Conservation (phyloP, 495 filamentous ascomycete genomes). For the Trichoderma erinaceum region DNA sequence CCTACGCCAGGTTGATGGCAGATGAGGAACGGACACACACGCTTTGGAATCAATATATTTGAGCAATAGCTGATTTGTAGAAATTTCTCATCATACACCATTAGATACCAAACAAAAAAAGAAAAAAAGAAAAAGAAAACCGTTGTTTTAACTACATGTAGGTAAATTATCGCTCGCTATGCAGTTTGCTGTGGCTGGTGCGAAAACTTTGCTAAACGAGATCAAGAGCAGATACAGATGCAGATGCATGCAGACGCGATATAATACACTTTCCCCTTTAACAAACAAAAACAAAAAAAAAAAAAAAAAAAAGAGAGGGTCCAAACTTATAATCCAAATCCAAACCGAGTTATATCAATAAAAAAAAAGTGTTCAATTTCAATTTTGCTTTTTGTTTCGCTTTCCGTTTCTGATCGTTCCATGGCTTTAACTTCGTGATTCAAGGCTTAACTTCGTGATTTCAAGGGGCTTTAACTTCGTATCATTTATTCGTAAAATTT, state of each 20-base stretch:
- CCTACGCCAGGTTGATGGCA: no score
- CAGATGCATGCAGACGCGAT: not conserved
- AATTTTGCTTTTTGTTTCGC: no score
- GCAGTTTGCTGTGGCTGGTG: not conserved
- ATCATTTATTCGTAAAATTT: constrained; percentile 20
- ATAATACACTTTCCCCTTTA: not conserved
- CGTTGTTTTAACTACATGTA: not conserved
- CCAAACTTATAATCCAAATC: not conserved
- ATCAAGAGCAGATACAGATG: not conserved
- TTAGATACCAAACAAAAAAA: not conserved
- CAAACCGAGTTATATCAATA: not conserved
- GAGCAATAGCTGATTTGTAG: not conserved
- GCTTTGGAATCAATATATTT: not conserved
- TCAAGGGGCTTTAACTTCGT: no score
- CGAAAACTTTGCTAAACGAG: not conserved
- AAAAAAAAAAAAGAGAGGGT: not conserved
- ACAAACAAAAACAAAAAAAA: not conserved
- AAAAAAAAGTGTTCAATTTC: no score
- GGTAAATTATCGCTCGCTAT: not conserved
- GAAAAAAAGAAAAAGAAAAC: not conserved
- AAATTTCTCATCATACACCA: not conserved
- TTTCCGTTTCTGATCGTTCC: no score
- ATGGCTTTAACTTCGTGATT: no score
- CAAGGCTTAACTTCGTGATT: no score
- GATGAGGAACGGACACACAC: not conserved